Evolutionary conservation across 148 eudicot species (phyloP), one percentile per base, ranked within the genome.

Genomic region (Arctostaphylos glauca): DNA sequence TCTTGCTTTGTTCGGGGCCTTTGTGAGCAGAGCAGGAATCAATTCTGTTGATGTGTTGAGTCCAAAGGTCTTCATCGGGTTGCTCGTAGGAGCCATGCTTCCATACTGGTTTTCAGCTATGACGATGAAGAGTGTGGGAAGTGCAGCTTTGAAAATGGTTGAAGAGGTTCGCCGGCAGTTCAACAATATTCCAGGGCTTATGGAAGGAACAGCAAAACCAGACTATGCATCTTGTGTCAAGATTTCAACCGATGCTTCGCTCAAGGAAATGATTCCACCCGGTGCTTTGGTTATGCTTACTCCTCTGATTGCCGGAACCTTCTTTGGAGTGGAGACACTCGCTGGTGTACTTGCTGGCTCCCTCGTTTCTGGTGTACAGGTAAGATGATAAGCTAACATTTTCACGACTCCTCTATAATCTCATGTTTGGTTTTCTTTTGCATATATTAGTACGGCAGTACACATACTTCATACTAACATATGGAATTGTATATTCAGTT

Each of bases 271-370:
- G 81, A 79, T 79, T 56, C 81, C 81, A 14, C 81, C 81, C 1
- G 81, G 81, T 21, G 81, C 81, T 66, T 46, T 80, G 46, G 82
- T 80, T 50, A 66, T 80, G 56, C 82, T 80, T 5, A 80, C 82
- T 4, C 82, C 82, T 49, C 25, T 80, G 58, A 80, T 80, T 66
- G 75, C 82, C 12, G 82, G 82, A 31, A 66, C 82, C 58, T 66
- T 80, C 6, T 80, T 80, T 80, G 82, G 82, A 49, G 82, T 80
- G 74, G 82, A 80, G 66, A 80, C 82, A 14, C 82, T 80, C 9
- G 82, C 82, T 80, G 82, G 82, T 49, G 82, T 80, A 18, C 74
- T 80, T 15, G 82, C 82, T 50, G 82, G 82, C 46, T 80, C 82
- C 19, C 82, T 80, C 66, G 82, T 80, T 50, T 80, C 82, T 48